A percentile compares a stretch with the other conserved stretches of the same genome.
These are phyloP conservation scores for Maudiozyma humilis DNA, from an alignment of 1,139 yeast species.

Conservation along the genomic window DNA sequence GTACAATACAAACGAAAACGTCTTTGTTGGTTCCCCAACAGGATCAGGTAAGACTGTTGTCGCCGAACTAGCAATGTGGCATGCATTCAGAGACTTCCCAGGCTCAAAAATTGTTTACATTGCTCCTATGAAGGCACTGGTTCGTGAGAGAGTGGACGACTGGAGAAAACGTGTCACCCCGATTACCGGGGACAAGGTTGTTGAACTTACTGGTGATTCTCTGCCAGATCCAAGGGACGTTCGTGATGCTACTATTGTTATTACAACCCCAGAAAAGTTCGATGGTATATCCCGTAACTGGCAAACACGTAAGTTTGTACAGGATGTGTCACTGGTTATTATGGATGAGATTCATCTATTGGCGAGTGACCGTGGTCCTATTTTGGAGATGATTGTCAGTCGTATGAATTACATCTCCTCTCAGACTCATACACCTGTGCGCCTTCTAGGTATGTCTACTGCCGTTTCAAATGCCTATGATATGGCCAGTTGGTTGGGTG, in stretches of 20 bases:
- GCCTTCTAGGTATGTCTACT: slow-evolving; percentile 90
- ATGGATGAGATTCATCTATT: slow-evolving; percentile 97
- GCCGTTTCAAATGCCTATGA: slow-evolving; percentile 97
- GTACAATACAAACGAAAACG: slow-evolving; percentile 70
- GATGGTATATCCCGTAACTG: slow-evolving; percentile 98
- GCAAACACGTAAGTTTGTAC: slow-evolving; percentile 92
- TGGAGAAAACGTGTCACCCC: slow-evolving; percentile 72
- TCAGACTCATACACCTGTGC: slow-evolving; percentile 63
- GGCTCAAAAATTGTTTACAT: slow-evolving; percentile 84
- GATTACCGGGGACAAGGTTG: slow-evolving; percentile 58
- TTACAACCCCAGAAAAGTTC: slow-evolving; percentile 96
- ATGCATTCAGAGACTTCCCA: slow-evolving; percentile 75
- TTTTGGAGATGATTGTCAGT: slow-evolving; percentile 95
- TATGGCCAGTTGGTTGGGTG: slow-evolving; percentile 97
- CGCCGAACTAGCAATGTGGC: slow-evolving; percentile 96
- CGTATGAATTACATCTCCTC: slow-evolving; percentile 90
- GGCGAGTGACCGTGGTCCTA: slow-evolving; percentile 97
- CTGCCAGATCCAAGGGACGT: slow-evolving; percentile 83
- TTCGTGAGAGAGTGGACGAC: slow-evolving; percentile 91
- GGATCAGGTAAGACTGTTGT: slow-evolving; percentile 98
- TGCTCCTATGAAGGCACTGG: slow-evolving; percentile 98
- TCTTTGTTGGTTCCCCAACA: slow-evolving; percentile 94
- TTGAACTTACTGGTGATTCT: slow-evolving; percentile 94
- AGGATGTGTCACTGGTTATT: slow-evolving; percentile 79
- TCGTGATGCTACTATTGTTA: slow-evolving; percentile 81